Evolutionary conservation across 345 rosid genomes (phyloP).

Genomic region (Eutrema heterophyllum): DNA sequence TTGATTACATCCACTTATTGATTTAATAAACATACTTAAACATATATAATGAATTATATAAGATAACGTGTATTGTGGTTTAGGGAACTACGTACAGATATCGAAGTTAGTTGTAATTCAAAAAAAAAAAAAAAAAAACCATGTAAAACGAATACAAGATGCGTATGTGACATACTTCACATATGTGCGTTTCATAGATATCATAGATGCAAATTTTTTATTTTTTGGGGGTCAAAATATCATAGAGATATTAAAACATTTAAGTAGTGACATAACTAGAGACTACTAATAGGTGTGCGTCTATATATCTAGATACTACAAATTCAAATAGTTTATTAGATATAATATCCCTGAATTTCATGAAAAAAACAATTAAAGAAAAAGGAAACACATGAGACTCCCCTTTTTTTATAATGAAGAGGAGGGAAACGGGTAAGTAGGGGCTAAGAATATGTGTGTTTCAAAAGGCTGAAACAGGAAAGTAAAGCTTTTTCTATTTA

Average conservation of each 20-base stretch:
- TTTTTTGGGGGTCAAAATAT: too few species aligned
- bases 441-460: constrained; percentile 10
- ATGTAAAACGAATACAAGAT: too few species aligned
- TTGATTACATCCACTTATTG: background rate
- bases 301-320: constrained; percentile 1
- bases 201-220: too few species aligned
- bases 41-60: background rate
- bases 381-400: background rate
- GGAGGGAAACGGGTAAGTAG: background rate
- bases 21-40: background rate
- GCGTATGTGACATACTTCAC: too few species aligned
- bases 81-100: background rate
- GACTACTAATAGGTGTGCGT: constrained; percentile 15
- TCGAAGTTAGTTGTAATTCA: background rate
- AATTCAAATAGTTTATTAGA: background rate
- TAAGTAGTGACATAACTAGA: background rate
- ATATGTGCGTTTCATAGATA: too few species aligned
- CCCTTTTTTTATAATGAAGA: background rate
- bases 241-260: background rate
- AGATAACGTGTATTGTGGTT: background rate
- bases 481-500: constrained; percentile 21
- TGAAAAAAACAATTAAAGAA: background rate
- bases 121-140: too few species aligned
- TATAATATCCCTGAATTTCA: constrained; percentile 2
- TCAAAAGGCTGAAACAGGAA: constrained; percentile 13